Evolutionary conservation across 192 early-diverging fungal genomes (phyloP).

Genomic region (Phlyctochytrium planicorne): DNA sequence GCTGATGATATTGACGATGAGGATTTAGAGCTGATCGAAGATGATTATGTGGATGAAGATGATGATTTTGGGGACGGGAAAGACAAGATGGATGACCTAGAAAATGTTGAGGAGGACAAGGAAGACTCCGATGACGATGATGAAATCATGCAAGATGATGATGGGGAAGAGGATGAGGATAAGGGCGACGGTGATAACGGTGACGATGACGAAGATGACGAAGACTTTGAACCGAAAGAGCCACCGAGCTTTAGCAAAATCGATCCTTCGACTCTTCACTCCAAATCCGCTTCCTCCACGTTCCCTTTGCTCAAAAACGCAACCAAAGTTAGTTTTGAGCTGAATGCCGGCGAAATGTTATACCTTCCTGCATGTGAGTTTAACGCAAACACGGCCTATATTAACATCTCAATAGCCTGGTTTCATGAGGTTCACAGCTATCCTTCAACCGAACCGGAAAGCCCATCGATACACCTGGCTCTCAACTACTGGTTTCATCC

Average conservation of each 20-base stretch:
- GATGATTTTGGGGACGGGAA: slow-evolving; percentile 24
- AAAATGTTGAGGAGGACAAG: slow-evolving; percentile 16
- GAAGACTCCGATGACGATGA: slow-evolving; percentile 9
- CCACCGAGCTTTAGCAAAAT: slow-evolving; percentile 39
- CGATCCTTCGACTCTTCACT: slow-evolving; percentile 12
- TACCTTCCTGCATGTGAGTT: slow-evolving; percentile 33
- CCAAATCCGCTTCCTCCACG: not conserved
- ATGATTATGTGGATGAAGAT: not conserved
- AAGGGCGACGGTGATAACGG: slow-evolving; percentile 20
- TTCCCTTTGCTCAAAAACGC: slow-evolving; percentile 13
- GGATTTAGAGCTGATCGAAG: not conserved
- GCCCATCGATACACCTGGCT: slow-evolving; percentile 23
- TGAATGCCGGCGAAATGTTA: slow-evolving; percentile 35
- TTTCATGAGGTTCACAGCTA: slow-evolving; percentile 33
- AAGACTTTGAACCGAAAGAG: slow-evolving; percentile 1
- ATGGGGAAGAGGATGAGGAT: slow-evolving; percentile 25
- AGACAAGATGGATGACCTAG: slow-evolving; percentile 16
- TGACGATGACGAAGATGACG: slow-evolving; percentile 19
- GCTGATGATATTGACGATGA: not conserved
- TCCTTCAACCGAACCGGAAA: not conserved
- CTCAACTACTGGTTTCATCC: slow-evolving; percentile 41
- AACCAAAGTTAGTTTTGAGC: slow-evolving; percentile 23
- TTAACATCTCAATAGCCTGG: slow-evolving; percentile 27
- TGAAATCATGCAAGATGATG: slow-evolving; percentile 11
- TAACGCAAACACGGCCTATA: slow-evolving; percentile 18